Base-by-base conservation (phyloP, 129 eudicot genomes). In the Silybum marianum region DNA sequence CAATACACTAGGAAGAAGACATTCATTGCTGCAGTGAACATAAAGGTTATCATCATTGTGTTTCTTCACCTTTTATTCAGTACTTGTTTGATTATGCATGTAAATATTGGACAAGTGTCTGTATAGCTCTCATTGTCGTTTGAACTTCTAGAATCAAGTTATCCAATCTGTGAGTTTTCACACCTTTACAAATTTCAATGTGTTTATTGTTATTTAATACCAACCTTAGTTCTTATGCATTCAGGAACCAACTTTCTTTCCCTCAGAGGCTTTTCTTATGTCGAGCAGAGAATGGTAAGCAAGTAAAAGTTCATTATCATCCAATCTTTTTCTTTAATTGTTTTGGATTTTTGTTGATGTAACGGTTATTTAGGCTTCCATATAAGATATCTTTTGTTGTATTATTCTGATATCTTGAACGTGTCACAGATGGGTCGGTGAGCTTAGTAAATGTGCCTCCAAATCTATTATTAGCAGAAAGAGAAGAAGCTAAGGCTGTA, bases 401-500 rank as follows among this genome's bases (percentile, higher is more conserved):
- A 48, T 42, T 30, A 32, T 70, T 73, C 86, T 81, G 78, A 77
- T 85, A 78, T 85, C 80, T 79, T 71, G 69, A 81, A 62, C 77
- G 80, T 78, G 82, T 83, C 38, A 40, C 83, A 81, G 96, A 89
- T 76, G 93, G 92, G 75, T 83, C 92, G n/a, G 84, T 85, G 80
- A 92, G 86, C 85, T 62, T 82, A 85, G 85, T 92, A 84, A 79
- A 84, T 18, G 97, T 92, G 66, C 88, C 98, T 78, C 88, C 91
- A 32, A 88, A 79, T 66, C 88, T 90, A 79, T 76, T 94, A 84
- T 86, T 90, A 32, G 96, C 98, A 65, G 98, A 92, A 78, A 90
- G 88, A 77, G 98, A 94, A 86, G 98, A 92, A 86, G 98, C 98
- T 77, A 92, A 94, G 84, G 97, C 98, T 60, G 94, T 94, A 18